Conservation (phyloP, 2,329 filamentous ascomycete species). For the Trichoderma sp. region DNA sequence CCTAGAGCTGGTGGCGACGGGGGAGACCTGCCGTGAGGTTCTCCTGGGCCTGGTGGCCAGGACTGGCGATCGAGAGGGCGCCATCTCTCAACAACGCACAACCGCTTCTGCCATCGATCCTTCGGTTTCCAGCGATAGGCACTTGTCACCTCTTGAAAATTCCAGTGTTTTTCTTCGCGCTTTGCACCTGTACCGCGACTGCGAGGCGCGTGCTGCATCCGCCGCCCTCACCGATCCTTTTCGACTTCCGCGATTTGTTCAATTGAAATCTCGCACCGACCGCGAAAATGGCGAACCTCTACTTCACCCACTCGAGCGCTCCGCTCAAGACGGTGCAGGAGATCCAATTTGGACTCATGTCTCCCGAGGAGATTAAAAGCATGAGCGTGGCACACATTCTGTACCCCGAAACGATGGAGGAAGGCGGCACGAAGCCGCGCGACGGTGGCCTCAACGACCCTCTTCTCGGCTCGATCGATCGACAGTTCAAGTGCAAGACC, state of each 20-base stretch:
- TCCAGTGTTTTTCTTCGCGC: conserved; percentile 24
- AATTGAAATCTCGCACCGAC: conserved; percentile 24
- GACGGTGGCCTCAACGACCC: conserved; percentile 94
- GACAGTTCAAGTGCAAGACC: conserved; percentile 92
- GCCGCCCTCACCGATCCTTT: conserved; percentile 26
- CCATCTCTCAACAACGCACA: conserved; percentile 41
- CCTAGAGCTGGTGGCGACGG: conserved; percentile 48
- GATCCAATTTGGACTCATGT: conserved; percentile 97
- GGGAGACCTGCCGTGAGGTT: conserved; percentile 47
- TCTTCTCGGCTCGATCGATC: conserved; percentile 92
- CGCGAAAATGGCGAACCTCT: conserved; percentile 83
- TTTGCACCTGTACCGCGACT: conserved; percentile 23
- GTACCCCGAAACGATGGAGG: conserved; percentile 99
- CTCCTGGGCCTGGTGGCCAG: conserved; percentile 51
- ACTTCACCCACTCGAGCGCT: conserved; percentile 89
- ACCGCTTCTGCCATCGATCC: conserved; percentile 38
- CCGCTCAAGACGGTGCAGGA: conserved; percentile 97
- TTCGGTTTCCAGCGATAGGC: conserved; percentile 30
- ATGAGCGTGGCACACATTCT: conserved; percentile 97
- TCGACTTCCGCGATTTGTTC: background rate
- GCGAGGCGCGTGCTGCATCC: conserved; percentile 24
- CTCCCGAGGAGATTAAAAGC: conserved; percentile 97
- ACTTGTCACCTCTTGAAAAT: conserved; percentile 30
- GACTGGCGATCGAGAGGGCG: conserved; percentile 45
- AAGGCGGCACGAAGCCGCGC: conserved; percentile 86